Conservation (phyloP, 768 basidiomycete species). For the Hypsizygus marmoreus region DNA sequence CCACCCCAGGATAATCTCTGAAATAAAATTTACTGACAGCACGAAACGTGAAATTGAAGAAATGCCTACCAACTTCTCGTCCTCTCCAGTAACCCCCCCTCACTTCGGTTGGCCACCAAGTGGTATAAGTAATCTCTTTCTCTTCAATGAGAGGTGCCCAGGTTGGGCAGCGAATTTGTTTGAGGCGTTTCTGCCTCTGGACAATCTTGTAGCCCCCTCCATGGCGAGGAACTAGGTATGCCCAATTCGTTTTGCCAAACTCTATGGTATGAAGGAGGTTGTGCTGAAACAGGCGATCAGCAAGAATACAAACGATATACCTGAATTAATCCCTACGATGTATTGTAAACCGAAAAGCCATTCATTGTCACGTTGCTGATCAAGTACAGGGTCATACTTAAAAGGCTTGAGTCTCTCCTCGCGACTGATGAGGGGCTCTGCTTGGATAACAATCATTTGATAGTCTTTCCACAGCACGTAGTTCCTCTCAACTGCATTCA, state of each 20-base stretch:
- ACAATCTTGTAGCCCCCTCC: slow-evolving; percentile 32
- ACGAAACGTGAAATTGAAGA: too few species aligned
- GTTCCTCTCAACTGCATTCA: too few species aligned
- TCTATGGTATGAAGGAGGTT: slow-evolving; percentile 28
- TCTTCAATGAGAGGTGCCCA: slow-evolving; percentile 40
- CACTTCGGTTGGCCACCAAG: slow-evolving; percentile 28
- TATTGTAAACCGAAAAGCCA: slow-evolving; percentile 21
- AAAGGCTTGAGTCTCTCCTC: too few species aligned
- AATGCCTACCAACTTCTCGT: slow-evolving; percentile 36
- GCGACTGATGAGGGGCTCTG: too few species aligned
- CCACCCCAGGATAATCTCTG: slow-evolving; percentile 36
- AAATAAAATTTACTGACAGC: too few species aligned
- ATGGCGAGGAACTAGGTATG: slow-evolving; percentile 27
- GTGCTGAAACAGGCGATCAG: slow-evolving; percentile 28
- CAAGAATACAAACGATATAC: not conserved
- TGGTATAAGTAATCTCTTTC: slow-evolving; percentile 35
- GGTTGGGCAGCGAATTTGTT: slow-evolving; percentile 29
- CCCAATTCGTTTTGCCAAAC: slow-evolving; percentile 38
- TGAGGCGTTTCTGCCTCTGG: slow-evolving; percentile 25
- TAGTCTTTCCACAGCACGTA: too few species aligned
- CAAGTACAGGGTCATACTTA: too few species aligned
- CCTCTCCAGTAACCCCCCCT: slow-evolving; percentile 40
- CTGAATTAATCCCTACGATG: slow-evolving; percentile 16
- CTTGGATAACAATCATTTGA: too few species aligned
- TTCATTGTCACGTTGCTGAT: too few species aligned